Evolutionary conservation across 192 early-diverging fungal genomes (phyloP).

Genomic region (Backusella tarrabulga): DNA sequence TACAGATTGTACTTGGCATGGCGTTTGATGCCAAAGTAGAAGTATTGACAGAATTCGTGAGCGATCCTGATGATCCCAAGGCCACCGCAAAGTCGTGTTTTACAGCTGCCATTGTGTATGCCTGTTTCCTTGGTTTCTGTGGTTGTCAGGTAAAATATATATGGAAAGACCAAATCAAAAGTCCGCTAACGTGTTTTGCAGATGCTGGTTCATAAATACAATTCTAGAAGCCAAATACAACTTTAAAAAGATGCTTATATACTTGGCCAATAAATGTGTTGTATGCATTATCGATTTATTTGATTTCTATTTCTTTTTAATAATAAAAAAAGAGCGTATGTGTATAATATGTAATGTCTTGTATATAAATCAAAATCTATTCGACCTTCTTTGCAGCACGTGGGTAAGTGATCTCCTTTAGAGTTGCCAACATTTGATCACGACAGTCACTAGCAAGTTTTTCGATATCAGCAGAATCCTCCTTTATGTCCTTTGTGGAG

Average conservation of each 20-base stretch:
- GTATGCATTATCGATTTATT: not conserved
- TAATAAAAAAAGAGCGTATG: too few relatives aligned
- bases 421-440: constrained; percentile 49
- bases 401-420: constrained; percentile 48
- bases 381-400: not conserved
- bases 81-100: constrained; percentile 49
- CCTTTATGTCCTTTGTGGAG: constrained; percentile 39
- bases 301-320: not conserved
- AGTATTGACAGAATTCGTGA: constrained; percentile 41
- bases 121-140: constrained; percentile 50
- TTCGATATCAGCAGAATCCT: constrained; percentile 45
- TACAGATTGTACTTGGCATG: constrained; percentile 37
- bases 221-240: constrained; percentile 37
- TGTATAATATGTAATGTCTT: not conserved
- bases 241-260: constrained; percentile 15
- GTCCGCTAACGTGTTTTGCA: not conserved
- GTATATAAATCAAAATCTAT: not conserved
- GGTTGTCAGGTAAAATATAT: constrained; percentile 44
- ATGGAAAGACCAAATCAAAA: not conserved
- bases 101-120: constrained; percentile 47
- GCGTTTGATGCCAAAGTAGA: constrained; percentile 48
- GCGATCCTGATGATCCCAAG: constrained; percentile 47
- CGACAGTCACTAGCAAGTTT: constrained; percentile 43
- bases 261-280: not conserved
- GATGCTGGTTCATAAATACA: constrained; percentile 37